A percentile compares a stretch with the other conserved stretches of the same genome.
Evolutionary conservation across 495 filamentous ascomycete genomes (phyloP).

Genomic region (Thozetella sp.): DNA sequence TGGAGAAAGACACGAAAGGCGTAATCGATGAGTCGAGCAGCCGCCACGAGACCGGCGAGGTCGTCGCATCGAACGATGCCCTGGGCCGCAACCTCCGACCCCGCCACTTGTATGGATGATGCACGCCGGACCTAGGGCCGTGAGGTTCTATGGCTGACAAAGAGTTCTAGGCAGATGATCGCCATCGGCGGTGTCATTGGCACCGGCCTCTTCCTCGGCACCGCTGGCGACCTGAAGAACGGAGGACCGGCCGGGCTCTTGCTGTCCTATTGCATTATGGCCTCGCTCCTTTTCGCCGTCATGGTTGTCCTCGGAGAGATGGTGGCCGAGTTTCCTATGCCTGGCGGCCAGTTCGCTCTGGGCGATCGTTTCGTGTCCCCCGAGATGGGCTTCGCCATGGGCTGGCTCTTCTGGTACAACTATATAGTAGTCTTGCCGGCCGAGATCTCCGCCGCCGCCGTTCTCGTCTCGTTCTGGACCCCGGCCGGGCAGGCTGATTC

Average conservation of each 20-base stretch:
- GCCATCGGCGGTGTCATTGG: conserved; percentile 48
- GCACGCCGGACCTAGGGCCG: background rate
- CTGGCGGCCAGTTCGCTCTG: background rate
- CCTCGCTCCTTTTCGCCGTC: conserved; percentile 56
- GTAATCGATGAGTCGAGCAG: background rate
- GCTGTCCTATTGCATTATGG: conserved; percentile 63
- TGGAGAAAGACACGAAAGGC: background rate
- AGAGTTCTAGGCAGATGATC: conserved; percentile 50
- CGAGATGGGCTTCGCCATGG: conserved; percentile 67
- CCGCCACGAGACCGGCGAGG: background rate
- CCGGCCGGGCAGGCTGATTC: conserved; percentile 46
- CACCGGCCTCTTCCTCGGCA: conserved; percentile 56
- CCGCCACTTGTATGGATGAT: background rate
- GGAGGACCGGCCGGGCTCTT: conserved; percentile 62
- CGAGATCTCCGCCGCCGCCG: conserved; percentile 32
- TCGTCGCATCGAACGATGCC: background rate
- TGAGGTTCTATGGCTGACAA: background rate
- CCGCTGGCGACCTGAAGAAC: conserved; percentile 53
- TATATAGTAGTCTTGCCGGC: conserved; percentile 25
- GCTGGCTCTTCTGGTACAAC: conserved; percentile 56
- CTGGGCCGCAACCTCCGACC: background rate
- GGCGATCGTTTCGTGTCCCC: conserved; percentile 47
- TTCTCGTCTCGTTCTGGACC: conserved; percentile 46
- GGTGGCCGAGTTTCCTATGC: conserved; percentile 39
- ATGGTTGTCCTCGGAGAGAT: conserved; percentile 55